Base-by-base conservation (phyloP, 768 basidiomycete genomes). In the Panellus pusillus region DNA sequence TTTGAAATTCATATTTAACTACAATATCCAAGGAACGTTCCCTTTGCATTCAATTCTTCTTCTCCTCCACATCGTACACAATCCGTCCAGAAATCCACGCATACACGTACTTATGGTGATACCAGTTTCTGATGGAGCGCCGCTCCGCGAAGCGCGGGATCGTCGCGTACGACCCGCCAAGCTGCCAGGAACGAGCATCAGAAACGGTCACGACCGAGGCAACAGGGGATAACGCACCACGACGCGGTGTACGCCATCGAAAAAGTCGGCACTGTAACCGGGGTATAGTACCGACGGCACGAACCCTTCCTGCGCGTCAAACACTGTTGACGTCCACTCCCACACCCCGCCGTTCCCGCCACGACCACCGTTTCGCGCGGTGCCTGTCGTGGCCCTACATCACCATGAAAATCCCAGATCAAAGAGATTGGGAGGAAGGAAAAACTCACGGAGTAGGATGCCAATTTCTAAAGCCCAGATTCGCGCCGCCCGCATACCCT, bases 271-370 rank as follows among this genome's bases (percentile, higher is more conserved):
- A 15, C 91, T 91, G 62, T 87, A 94, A 76, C 93, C 97, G 20
- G 97, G 97, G 68, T 98, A 99, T 44, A 96, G 65, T 32, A 69
- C 69, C 1, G 91, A 93, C 9, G 84, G 76, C 41, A 76, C 76
- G 66, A 87, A 99, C 0, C 92, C 94, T 2, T 91, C 84, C 56
- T 82, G 76, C 24, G 73, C 75, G 18, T 84, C 86, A 41, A 95
- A 79, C 27, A 78, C 61, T 14, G 93, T 94, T 17, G 87, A 88
- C 0, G 96, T 97, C 95, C 95, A 98, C 74, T 98, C 94, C 94
- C 96, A 99, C 14, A 97, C 88, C 6, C 97, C 97, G 7, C 97
- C 97, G 61, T 99, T 98, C 57, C 84, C 82, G 11, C 91, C 89
- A 66, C 74, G 80, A 3, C 83, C 82, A 18, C 69, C 76, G 52